Evolutionary conservation across 2,329 filamentous ascomycete genomes (phyloP), one percentile per base, ranked within the genome.

Genomic region (Mollisiaceae sp.): DNA sequence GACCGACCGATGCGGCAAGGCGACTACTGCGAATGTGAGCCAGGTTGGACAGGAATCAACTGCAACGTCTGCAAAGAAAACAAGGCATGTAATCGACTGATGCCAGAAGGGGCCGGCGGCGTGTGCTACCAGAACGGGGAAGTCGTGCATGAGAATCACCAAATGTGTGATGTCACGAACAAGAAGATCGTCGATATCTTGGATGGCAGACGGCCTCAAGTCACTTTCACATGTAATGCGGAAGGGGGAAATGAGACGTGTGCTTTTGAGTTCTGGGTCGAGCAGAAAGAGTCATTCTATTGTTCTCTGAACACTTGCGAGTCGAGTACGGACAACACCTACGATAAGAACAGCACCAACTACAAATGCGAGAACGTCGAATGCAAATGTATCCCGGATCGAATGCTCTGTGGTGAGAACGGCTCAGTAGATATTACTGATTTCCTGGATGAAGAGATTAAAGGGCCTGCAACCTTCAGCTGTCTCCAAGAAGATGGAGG

Each of bases 161-260:
- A 99, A 80, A 95, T 97, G 82, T 99, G 95, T 80, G 92, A 96
- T 78, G 95, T 99, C 70, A 98, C 94, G 63, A 99, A 99, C 81
- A 87, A 88, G 78, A 95, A 97, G 82, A 99, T 99, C 75, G 83
- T 94, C 63, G 89, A 94, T 68, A 89, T 94, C 75, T 85, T 99
- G 58, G 91, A 93, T 73, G 89, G 91, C 54, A 87, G 93, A 79
- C 91, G 92, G 65, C 94, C 95, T 0, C 91, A 99, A 78, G 95
- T 96, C 27, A 99, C 95, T 0, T 99, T 99, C 76, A 93, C 90
- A 36, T 99, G 95, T 78, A 88, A 94, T 74, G 87, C 86, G 41
- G 87, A 91, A 6, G 50, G 22, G 14, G 50, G 50, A 60, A 83
- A 88, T 4, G 83, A 86, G 22, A 88, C 90, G 22, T 99, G 95